Conservation (phyloP, 2,329 filamentous ascomycete genomes). For the Colletotrichum trifolii region DNA sequence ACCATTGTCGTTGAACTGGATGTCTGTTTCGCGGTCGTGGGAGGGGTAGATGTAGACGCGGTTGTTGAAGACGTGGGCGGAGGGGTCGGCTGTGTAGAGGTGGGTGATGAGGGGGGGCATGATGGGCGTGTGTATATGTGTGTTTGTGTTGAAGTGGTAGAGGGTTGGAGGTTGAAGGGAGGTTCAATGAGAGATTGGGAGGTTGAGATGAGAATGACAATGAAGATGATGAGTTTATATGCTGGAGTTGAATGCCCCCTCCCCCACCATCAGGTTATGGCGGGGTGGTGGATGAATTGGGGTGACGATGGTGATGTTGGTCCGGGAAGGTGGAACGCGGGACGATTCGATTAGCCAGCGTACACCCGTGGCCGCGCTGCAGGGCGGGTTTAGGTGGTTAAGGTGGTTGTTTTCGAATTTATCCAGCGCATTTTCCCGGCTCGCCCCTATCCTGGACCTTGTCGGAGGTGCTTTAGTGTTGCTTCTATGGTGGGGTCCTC, state of each 20-base stretch:
- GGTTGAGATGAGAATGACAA: neutral
- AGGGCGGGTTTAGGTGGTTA: too few relatives aligned
- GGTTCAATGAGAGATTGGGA: too few relatives aligned
- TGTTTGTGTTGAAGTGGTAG: neutral
- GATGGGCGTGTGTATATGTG: neutral
- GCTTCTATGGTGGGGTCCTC: neutral
- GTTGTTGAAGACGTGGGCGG: slow-evolving; percentile 81
- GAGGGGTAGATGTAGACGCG: slow-evolving; percentile 84
- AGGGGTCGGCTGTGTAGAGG: slow-evolving; percentile 83
- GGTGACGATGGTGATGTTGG: slow-evolving; percentile 23
- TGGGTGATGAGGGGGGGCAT: slow-evolving; percentile 76
- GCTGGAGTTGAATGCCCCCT: neutral
- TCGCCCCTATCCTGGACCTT: slow-evolving; percentile 26
- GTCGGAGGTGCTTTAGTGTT: neutral
- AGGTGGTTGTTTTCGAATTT: slow-evolving; percentile 30
- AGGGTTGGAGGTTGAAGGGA: too few relatives aligned
- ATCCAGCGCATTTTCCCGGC: slow-evolving; percentile 39
- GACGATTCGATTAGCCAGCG: slow-evolving; percentile 30
- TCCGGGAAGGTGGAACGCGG: slow-evolving; percentile 33
- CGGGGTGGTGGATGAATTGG: slow-evolving; percentile 19
- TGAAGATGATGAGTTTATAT: slow-evolving; percentile 11
- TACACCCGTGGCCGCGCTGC: too few relatives aligned
- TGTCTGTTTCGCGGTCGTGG: slow-evolving; percentile 80
- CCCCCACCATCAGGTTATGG: slow-evolving; percentile 9
- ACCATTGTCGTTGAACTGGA: slow-evolving; percentile 83